Percentiles rank a stretch among this genome's conserved stretches.
phyloP scores from a whole-genome alignment of 2,329 filamentous ascomycete species.

The Bisporella sp. region DNA sequence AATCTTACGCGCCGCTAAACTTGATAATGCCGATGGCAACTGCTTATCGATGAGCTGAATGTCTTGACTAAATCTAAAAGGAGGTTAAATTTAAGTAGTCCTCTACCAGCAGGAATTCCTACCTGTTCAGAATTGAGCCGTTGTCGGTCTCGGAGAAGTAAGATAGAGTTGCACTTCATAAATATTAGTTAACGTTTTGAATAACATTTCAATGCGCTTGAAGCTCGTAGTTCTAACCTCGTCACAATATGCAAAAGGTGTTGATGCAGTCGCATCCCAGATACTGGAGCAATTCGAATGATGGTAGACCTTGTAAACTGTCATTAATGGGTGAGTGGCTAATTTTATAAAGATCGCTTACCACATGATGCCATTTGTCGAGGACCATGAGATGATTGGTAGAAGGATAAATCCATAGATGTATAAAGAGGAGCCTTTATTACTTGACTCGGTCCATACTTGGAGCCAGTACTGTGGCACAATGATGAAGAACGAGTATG shows the following conservation, averaged over 20 bases:
- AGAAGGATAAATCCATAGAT: slow-evolving; percentile 31
- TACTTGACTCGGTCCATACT: slow-evolving; percentile 7
- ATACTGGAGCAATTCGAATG: slow-evolving; percentile 31
- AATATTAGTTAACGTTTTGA: slow-evolving; percentile 2
- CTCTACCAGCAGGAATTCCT: not conserved
- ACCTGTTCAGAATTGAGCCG: slow-evolving; percentile 36
- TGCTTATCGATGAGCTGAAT: slow-evolving; percentile 12
- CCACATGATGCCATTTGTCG: slow-evolving; percentile 31
- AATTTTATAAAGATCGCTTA: slow-evolving; percentile 14
- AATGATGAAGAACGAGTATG: slow-evolving; percentile 8
- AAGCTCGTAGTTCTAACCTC: slow-evolving; percentile 11
- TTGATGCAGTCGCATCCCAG: slow-evolving; percentile 28
- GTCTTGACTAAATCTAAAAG: slow-evolving; percentile 15
- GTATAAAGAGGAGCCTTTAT: slow-evolving; percentile 24
- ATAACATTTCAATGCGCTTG: slow-evolving; percentile 2
- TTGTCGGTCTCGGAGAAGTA: slow-evolving; percentile 35
- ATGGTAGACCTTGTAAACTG: slow-evolving; percentile 24
- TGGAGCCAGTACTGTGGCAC: slow-evolving; percentile 13
- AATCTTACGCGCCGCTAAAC: slow-evolving; percentile 30
- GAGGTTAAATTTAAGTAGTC: not conserved
- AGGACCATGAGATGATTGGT: slow-evolving; percentile 29
- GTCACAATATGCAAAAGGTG: slow-evolving; percentile 27
- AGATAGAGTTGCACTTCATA: slow-evolving; percentile 31
- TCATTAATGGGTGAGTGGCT: not conserved
- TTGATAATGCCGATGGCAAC: slow-evolving; percentile 24